Conservation (phyloP, 805 yeast genomes). For the Myxozyma nipponensis region DNA sequence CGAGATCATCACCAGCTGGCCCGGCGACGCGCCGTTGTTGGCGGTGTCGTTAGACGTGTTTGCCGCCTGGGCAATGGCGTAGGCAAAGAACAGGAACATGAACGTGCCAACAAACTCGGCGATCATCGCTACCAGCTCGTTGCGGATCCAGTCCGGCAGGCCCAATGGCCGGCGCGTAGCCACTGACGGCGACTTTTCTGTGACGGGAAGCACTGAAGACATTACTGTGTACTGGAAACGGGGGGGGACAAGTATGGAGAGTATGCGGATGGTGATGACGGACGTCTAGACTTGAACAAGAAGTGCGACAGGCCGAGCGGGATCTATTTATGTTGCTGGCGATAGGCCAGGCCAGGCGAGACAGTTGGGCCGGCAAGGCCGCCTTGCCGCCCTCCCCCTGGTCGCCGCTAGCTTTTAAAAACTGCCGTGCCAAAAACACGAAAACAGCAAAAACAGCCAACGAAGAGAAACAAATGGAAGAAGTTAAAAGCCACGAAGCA, state of each 20-base stretch:
- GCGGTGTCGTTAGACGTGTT: conserved; percentile 46
- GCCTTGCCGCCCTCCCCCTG: too few species aligned
- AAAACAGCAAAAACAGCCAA: too few species aligned
- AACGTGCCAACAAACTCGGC: conserved; percentile 89
- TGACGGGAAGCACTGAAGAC: not conserved
- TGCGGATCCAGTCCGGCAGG: conserved; percentile 46
- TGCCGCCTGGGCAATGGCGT: conserved; percentile 77
- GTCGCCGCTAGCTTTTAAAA: too few species aligned
- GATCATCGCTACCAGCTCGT: conserved; percentile 62
- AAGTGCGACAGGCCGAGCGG: not conserved
- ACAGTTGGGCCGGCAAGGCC: too few species aligned
- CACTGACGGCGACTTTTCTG: not conserved
- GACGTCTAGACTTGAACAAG: not conserved
- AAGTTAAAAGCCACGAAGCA: too few species aligned
- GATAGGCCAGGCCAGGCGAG: too few species aligned
- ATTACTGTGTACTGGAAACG: not conserved
- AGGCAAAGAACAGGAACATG: conserved; percentile 77
- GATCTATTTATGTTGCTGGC: not conserved
- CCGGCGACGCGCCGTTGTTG: conserved; percentile 52
- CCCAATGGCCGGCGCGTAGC: conserved; percentile 28
- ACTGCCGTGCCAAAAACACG: too few species aligned
- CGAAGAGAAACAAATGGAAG: too few species aligned
- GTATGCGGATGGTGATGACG: not conserved
- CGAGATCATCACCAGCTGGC: conserved; percentile 71
- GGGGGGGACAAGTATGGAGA: not conserved